Percentiles rank a stretch among this genome's conserved stretches.
These are phyloP conservation scores for Singerocomus inundabilis DNA, from an alignment of 1,284 basidiomycete species.

Conservation along the genomic window DNA sequence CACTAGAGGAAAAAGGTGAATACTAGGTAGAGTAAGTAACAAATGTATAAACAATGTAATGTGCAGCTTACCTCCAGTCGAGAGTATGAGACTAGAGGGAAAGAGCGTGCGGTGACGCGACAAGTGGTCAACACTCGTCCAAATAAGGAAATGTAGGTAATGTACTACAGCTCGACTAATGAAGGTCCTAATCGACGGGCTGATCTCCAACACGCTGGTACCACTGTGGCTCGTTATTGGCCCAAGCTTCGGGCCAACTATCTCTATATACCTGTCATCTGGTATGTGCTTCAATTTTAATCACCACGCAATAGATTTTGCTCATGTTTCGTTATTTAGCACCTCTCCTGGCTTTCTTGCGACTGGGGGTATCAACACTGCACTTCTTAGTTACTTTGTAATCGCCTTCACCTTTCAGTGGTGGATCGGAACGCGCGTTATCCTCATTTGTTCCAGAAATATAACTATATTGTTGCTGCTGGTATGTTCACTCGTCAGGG, in stretches of 20 bases:
- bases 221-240: conserved; percentile 54
- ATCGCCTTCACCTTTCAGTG: conserved; percentile 57
- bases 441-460: conserved; percentile 54
- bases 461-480: conserved; percentile 48
- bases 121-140: too few species aligned
- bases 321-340: conserved; percentile 8
- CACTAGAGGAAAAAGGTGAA: too few species aligned
- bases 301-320: neutral
- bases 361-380: conserved; percentile 50
- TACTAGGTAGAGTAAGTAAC: too few species aligned
- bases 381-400: conserved; percentile 39
- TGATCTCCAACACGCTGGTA: too few species aligned
- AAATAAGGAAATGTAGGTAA: too few species aligned
- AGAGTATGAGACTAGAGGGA: too few species aligned
- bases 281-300: conserved; percentile 26
- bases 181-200: too few species aligned
- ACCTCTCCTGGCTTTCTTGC: conserved; percentile 39
- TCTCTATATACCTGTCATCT: conserved; percentile 45
- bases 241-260: conserved; percentile 43
- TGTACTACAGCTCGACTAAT: too few species aligned
- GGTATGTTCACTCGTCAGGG: conserved; percentile 26
- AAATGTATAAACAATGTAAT: too few species aligned
- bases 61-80: too few species aligned
- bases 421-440: conserved; percentile 54
- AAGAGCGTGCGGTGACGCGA: too few species aligned